A percentile compares a stretch with the other conserved stretches of the same genome.
Conservation (phyloP, 1,139 yeast genomes). For the Taiozyma sp. region DNA sequence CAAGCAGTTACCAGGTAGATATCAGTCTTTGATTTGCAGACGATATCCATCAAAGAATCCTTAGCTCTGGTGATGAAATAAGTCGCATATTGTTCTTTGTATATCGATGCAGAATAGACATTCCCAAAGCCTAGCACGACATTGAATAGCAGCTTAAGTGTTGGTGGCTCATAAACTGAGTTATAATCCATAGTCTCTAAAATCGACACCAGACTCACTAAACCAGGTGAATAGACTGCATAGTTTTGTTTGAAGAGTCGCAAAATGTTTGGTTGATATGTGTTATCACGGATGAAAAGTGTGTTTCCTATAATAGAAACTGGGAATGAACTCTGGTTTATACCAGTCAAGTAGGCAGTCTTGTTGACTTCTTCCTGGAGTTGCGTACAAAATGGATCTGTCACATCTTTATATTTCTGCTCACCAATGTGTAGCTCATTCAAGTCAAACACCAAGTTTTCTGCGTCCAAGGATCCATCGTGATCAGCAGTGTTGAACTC, state of each 20-base stretch:
- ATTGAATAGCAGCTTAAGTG: constrained; percentile 20
- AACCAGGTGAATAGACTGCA: constrained; percentile 13
- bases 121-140: constrained; percentile 22
- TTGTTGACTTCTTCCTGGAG: constrained; percentile 6
- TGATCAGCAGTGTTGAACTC: neutral
- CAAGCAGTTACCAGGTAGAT: constrained; percentile 20
- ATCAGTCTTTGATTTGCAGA: constrained; percentile 21
- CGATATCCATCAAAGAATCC: constrained; percentile 15
- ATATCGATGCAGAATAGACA: constrained; percentile 15
- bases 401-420: neutral
- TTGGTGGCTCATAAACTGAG: constrained; percentile 6
- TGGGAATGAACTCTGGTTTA: constrained; percentile 8
- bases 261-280: constrained; percentile 14
- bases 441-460: neutral
- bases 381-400: constrained; percentile 4
- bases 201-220: constrained; percentile 7
- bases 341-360: neutral
- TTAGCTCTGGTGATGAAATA: constrained; percentile 22
- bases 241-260: constrained; percentile 17
- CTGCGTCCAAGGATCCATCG: neutral
- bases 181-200: constrained; percentile 15
- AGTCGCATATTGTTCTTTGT: constrained; percentile 7
- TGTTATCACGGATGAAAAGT: constrained; percentile 14
- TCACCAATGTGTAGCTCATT: neutral
- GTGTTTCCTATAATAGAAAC: constrained; percentile 12